A percentile compares a stretch with the other conserved stretches of the same genome.
Evolutionary conservation across 192 early-diverging fungal genomes (phyloP).

Genomic region (Umbelopsis vinacea): DNA sequence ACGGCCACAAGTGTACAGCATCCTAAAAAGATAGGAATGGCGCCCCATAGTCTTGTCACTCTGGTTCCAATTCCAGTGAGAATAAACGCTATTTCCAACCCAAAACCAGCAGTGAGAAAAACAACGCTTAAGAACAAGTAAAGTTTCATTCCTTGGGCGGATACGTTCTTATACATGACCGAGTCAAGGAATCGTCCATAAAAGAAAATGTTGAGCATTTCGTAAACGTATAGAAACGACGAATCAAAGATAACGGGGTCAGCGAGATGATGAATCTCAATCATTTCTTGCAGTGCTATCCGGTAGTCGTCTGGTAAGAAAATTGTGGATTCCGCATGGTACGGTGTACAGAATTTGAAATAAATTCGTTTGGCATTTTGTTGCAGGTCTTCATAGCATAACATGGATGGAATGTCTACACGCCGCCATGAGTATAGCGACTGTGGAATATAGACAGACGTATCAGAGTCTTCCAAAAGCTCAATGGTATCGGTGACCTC

Average conservation of each 20-base stretch:
- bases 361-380: constrained; percentile 41
- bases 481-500: neutral
- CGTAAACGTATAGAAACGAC: constrained; percentile 45
- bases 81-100: constrained; percentile 46
- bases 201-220: constrained; percentile 49
- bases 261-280: constrained; percentile 44
- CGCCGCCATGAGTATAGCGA: neutral
- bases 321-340: constrained; percentile 26
- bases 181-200: constrained; percentile 47
- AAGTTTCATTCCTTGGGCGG: constrained; percentile 16
- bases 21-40: constrained; percentile 40
- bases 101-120: constrained; percentile 35
- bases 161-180: constrained; percentile 45
- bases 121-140: constrained; percentile 33
- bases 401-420: neutral
- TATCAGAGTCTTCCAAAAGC: neutral
- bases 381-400: constrained; percentile 28
- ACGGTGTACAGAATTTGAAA: constrained; percentile 35
- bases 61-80: constrained; percentile 36
- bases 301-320: constrained; percentile 46
- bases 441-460: constrained; percentile 4
- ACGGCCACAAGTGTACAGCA: constrained; percentile 40
- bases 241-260: constrained; percentile 51
- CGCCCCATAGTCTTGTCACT: constrained; percentile 33
- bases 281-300: constrained; percentile 39